Evolutionary conservation across 345 rosid genomes (phyloP).

Genomic region (Microcos paniculata): DNA sequence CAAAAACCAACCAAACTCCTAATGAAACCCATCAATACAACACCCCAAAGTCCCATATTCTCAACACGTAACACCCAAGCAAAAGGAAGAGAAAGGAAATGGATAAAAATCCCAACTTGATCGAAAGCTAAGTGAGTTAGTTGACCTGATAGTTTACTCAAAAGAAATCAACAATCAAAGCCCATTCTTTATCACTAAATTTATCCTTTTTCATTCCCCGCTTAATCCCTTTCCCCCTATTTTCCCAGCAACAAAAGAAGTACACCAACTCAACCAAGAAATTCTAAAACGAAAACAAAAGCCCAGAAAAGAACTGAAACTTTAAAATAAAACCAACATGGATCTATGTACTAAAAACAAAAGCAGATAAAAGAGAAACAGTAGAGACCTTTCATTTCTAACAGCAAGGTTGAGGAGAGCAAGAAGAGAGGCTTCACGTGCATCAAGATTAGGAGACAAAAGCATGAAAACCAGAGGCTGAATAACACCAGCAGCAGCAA

Average conservation of each 20-base stretch:
- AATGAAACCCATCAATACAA: neutral
- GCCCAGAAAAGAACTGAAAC: neutral
- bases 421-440: slow-evolving; percentile 68
- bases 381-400: slow-evolving; percentile 54
- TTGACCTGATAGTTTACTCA: neutral
- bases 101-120: neutral
- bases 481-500: slow-evolving; percentile 71
- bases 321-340: slow-evolving; percentile 4
- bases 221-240: neutral
- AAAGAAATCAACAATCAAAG: neutral
- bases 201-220: neutral
- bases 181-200: neutral
- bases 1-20: neutral
- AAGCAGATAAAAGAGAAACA: neutral
- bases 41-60: neutral
- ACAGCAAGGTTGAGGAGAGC: slow-evolving; percentile 82
- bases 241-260: neutral
- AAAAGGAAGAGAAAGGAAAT: neutral
- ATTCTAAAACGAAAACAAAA: neutral
- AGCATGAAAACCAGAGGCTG: slow-evolving; percentile 72
- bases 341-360: neutral
- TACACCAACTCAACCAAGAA: neutral
- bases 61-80: neutral
- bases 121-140: neutral
- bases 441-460: slow-evolving; percentile 50